Conservation (phyloP, 345 rosid species). For the Eucalyptus camaldulensis region DNA sequence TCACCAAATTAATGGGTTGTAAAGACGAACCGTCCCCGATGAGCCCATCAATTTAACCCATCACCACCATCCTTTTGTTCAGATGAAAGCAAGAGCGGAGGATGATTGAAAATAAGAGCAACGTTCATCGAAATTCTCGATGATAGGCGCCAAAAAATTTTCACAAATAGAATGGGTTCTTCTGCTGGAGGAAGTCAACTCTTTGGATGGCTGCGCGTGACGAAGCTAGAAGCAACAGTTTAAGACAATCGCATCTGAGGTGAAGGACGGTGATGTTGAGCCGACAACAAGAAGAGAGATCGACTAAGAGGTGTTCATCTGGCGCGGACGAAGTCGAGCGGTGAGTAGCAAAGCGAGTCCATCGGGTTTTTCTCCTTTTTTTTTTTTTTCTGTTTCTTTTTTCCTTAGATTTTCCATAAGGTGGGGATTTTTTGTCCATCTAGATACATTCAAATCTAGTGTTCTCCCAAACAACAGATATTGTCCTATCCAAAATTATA, state of each 20-base stretch:
- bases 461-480: not conserved
- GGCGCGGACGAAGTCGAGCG: too few relatives aligned
- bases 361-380: not conserved
- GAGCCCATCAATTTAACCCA: constrained; percentile 19
- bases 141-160: not conserved
- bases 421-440: too few relatives aligned
- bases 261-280: not conserved
- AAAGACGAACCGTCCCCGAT: not conserved
- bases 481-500: too few relatives aligned
- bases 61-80: not conserved
- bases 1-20: constrained; percentile 3
- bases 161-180: not conserved
- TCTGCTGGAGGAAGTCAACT: constrained; percentile 19
- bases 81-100: too few relatives aligned
- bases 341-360: not conserved
- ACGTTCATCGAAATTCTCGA: constrained; percentile 9
- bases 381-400: too few relatives aligned
- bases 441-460: too few relatives aligned
- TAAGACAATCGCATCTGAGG: not conserved
- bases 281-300: not conserved
- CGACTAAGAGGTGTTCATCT: too few relatives aligned
- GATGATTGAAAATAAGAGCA: not conserved
- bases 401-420: not conserved
- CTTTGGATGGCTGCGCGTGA: not conserved
- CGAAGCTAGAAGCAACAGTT: not conserved